Conservation (phyloP, 345 rosid species). For the Syzygium aromaticum region DNA sequence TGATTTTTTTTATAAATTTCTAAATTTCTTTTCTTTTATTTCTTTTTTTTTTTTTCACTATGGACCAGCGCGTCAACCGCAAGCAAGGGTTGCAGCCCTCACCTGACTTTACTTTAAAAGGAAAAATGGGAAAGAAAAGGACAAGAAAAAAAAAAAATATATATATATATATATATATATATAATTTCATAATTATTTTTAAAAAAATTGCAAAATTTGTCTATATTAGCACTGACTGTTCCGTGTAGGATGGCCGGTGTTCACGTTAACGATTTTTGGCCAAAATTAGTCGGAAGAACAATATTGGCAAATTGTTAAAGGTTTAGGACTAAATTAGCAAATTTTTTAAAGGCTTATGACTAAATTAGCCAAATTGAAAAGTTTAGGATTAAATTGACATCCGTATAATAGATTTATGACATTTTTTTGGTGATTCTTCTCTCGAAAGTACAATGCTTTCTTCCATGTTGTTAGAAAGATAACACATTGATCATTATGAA, state of each 20-base stretch:
- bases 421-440: neutral
- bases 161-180: too few species aligned
- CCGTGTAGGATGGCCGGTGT: fast-evolving
- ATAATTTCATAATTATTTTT: neutral
- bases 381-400: neutral
- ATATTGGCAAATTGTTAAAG: neutral
- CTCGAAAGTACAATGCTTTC: neutral
- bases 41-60: neutral
- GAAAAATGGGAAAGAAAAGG: fast-evolving
- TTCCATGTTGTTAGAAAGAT: neutral
- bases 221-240: fast-evolving
- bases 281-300: neutral
- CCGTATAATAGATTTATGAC: fast-evolving
- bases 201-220: too few species aligned
- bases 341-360: too few species aligned
- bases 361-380: neutral
- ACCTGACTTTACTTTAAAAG: neutral
- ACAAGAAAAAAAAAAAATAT: too few species aligned
- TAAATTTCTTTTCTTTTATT: neutral
- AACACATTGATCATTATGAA: neutral
- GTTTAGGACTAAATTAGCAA: neutral
- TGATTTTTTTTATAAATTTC: neutral
- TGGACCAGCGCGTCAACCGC: fast-evolving
- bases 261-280: fast-evolving
- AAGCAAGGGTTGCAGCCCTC: neutral